These are phyloP conservation scores for Pseudozyma sp. DNA, from an alignment of 1,284 basidiomycete genomes.

Conservation along the genomic window DNA sequence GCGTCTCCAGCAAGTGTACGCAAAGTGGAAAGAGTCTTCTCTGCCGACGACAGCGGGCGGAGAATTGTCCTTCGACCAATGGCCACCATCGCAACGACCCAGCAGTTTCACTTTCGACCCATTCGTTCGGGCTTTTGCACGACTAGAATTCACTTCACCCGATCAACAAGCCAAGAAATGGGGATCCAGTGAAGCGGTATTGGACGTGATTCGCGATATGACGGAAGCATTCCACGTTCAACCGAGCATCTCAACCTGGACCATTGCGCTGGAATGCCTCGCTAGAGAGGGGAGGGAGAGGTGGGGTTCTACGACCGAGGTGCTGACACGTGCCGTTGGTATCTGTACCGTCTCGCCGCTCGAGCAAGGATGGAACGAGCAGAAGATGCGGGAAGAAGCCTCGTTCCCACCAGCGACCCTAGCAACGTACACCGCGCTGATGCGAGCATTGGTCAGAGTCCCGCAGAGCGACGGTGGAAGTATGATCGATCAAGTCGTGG, in stretches of 20 bases:
- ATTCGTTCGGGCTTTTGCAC: slow-evolving; percentile 37
- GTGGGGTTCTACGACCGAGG: slow-evolving; percentile 14
- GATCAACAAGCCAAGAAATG: slow-evolving; percentile 5
- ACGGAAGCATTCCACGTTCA: slow-evolving; percentile 20
- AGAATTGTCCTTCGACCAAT: slow-evolving; percentile 21
- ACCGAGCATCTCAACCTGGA: slow-evolving; percentile 39
- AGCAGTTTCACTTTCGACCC: slow-evolving; percentile 39
- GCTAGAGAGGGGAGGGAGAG: slow-evolving; percentile 28
- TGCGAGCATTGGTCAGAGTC: slow-evolving; percentile 26
- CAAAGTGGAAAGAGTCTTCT: slow-evolving; percentile 21
- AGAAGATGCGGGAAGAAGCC: neutral
- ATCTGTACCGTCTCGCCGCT: slow-evolving; percentile 24
- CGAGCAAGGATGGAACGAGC: neutral
- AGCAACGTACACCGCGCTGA: slow-evolving; percentile 41
- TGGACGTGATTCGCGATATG: slow-evolving; percentile 44
- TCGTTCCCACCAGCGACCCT: slow-evolving; percentile 27
- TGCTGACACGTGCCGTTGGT: slow-evolving; percentile 29
- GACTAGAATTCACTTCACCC: slow-evolving; percentile 11
- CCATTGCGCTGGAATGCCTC: slow-evolving; percentile 44
- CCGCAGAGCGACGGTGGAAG: slow-evolving; percentile 17
- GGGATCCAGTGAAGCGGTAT: slow-evolving; percentile 31
- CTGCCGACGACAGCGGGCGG: neutral
- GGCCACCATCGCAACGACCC: slow-evolving; percentile 38
- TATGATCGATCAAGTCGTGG: slow-evolving; percentile 24
- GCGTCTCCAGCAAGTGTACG: slow-evolving; percentile 22